Evolutionary conservation across 441 rosid species (phyloP).

Genomic region (Manihot esculenta): DNA sequence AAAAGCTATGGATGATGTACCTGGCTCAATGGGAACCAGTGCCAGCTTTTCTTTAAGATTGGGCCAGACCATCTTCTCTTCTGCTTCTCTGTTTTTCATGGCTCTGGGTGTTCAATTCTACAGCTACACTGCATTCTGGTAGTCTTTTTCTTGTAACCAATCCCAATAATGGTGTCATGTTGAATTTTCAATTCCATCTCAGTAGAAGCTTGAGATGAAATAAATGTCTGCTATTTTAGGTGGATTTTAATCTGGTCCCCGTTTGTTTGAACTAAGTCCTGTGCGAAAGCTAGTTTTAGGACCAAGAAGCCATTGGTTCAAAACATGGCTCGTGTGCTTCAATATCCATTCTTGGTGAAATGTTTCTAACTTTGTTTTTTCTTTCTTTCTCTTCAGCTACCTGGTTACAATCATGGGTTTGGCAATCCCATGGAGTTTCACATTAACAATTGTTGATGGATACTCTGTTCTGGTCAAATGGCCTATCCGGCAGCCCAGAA

Average conservation of each 20-base stretch:
- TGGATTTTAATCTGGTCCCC: neutral
- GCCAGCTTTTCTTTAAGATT: constrained; percentile 76
- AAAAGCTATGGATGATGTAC: constrained; percentile 50
- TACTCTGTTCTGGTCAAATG: constrained; percentile 61
- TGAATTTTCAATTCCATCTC: too few species aligned
- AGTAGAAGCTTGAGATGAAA: neutral
- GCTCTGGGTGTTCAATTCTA: constrained; percentile 74
- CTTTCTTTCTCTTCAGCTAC: constrained; percentile 48
- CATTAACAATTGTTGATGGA: constrained; percentile 71
- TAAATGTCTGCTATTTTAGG: neutral
- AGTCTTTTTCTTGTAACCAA: constrained; percentile 1
- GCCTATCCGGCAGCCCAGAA: constrained; percentile 55
- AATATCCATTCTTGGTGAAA: neutral
- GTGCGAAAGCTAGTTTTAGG: neutral
- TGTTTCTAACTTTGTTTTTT: neutral
- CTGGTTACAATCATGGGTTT: constrained; percentile 81
- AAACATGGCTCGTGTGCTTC: neutral
- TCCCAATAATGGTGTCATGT: too few species aligned
- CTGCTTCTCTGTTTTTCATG: constrained; percentile 82
- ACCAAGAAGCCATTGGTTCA: neutral
- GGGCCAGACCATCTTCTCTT: constrained; percentile 68
- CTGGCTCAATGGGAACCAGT: constrained; percentile 74
- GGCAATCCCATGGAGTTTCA: constrained; percentile 78
- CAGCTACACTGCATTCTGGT: constrained; percentile 90
- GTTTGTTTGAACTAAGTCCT: neutral